Conservation (phyloP, 306 rosid species). For the Heteromeles arbutifolia region DNA sequence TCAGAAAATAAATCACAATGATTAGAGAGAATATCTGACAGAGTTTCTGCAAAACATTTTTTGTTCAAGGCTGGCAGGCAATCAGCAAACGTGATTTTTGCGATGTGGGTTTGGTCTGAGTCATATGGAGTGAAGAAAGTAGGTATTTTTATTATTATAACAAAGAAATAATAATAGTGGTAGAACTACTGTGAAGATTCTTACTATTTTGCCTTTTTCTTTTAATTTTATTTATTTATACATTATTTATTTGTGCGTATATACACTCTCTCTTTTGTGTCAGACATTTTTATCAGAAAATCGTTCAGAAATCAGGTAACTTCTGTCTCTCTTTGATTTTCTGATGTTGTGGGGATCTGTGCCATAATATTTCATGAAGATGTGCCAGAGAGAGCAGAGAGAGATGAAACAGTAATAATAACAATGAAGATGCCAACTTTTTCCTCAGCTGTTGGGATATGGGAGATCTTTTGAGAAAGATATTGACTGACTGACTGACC, state of each 20-base stretch:
- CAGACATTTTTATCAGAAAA: conserved; percentile 60
- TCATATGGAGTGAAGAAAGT: conserved; percentile 23
- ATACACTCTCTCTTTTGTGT: conserved; percentile 37
- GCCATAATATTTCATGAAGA: conserved; percentile 33
- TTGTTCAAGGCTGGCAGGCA: not conserved
- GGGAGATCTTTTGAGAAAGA: conserved; percentile 4
- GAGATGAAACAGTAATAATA: conserved; percentile 25
- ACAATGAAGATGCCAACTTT: conserved; percentile 37
- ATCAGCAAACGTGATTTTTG: not conserved
- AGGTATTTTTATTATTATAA: conserved; percentile 10
- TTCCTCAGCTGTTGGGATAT: conserved; percentile 41
- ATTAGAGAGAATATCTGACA: not conserved
- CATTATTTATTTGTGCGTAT: not conserved
- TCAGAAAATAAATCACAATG: not conserved
- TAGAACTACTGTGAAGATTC: conserved; percentile 68
- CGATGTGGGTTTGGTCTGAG: conserved; percentile 3
- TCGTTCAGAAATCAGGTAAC: conserved; percentile 70
- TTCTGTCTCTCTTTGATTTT: conserved; percentile 54
- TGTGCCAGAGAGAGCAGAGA: conserved; percentile 15
- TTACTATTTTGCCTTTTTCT: conserved; percentile 33
- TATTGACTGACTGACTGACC: not conserved
- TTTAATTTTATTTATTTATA: not conserved
- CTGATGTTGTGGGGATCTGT: conserved; percentile 80
- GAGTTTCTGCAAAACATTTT: not conserved
- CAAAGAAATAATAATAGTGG: conserved; percentile 23